phyloP scores from a whole-genome alignment of 305 asterid species.

The Plantago coronopus region DNA sequence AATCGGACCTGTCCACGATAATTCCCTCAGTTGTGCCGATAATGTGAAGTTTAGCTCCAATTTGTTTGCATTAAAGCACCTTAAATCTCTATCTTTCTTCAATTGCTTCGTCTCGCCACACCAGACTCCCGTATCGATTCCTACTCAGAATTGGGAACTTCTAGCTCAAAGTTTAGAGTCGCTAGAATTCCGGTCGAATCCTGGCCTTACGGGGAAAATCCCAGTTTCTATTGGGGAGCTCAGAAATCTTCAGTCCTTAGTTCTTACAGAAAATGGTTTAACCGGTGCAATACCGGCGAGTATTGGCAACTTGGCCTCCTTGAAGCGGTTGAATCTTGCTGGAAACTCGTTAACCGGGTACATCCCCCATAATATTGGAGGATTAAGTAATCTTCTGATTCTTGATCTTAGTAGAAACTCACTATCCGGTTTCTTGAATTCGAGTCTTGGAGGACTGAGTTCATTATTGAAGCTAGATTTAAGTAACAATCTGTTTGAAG shows the following conservation, averaged over 20 bases:
- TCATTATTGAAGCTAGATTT: slow-evolving; percentile 74
- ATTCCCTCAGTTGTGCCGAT: slow-evolving; percentile 67
- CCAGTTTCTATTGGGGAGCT: slow-evolving; percentile 55
- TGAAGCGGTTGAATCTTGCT: slow-evolving; percentile 56
- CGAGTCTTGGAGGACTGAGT: slow-evolving; percentile 38
- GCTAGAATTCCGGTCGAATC: slow-evolving; percentile 65
- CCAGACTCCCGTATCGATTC: slow-evolving; percentile 36
- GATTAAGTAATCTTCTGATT: slow-evolving; percentile 51
- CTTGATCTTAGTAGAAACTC: slow-evolving; percentile 69
- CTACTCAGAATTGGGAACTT: slow-evolving; percentile 48
- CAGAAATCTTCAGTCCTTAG: slow-evolving; percentile 61
- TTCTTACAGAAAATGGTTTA: slow-evolving; percentile 58
- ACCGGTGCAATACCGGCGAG: slow-evolving; percentile 50
- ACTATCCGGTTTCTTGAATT: slow-evolving; percentile 54
- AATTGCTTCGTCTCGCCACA: slow-evolving; percentile 48
- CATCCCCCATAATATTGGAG: slow-evolving; percentile 48
- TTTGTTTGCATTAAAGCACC: slow-evolving; percentile 58
- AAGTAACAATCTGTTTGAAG: slow-evolving; percentile 49
- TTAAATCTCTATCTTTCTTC: slow-evolving; percentile 71
- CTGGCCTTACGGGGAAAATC: slow-evolving; percentile 56
- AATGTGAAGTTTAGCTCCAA: slow-evolving; percentile 46
- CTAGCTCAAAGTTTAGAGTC: slow-evolving; percentile 47
- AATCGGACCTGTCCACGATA: slow-evolving; percentile 81
- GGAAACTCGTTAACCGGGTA: slow-evolving; percentile 47
- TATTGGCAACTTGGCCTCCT: slow-evolving; percentile 46